Evolutionary conservation across 495 filamentous ascomycete species (phyloP), one percentile per base, ranked within the genome.

Genomic region (Daldinia caldariorum): DNA sequence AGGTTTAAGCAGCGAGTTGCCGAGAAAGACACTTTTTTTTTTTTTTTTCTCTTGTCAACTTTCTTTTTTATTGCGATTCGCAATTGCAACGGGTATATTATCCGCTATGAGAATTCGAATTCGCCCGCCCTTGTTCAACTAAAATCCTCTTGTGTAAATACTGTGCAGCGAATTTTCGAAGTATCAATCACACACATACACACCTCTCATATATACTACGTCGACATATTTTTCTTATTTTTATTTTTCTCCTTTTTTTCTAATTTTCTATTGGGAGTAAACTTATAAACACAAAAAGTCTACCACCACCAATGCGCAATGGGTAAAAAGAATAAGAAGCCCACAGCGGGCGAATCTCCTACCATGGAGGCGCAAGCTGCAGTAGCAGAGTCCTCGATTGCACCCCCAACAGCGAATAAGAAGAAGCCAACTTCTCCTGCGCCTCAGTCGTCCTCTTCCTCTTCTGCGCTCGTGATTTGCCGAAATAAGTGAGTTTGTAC

Each of bases 391-490:
- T 26, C 65, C 53, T 56, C 63, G 29, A 66, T 39, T 14, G 51
- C 69, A 12, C 37, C 58, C 10, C 64, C 67, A 49, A 70, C 56
- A 32, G 49, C 67, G 37, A 63, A 66, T 58, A 71, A 71, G 49
- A 76, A 76, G 50, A 73, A 74, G 51, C 63, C 74, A 51, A 59
- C 77, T 53, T 50, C 75, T 38, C 77, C 83, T 67, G 62, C 77
- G 54, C 66, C 78, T 43, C 77, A 83, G 63, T 79, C 83, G 53
- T 63, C 26, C 26, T 81, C 83, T 5, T 79, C 84, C 4, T 79
- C 84, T 6, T 85, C 86, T 54, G 81, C 88, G 13, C 79, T 91
- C 37, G 87, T 90, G 38, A 91, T 91, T 65, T 90, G 88, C 79
- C 86, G 89, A 70, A 91, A 91, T 77, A 91, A 91, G 88, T 91